Conservation (phyloP, 768 basidiomycete species). For the Lactifluus hygrophoroides region DNA sequence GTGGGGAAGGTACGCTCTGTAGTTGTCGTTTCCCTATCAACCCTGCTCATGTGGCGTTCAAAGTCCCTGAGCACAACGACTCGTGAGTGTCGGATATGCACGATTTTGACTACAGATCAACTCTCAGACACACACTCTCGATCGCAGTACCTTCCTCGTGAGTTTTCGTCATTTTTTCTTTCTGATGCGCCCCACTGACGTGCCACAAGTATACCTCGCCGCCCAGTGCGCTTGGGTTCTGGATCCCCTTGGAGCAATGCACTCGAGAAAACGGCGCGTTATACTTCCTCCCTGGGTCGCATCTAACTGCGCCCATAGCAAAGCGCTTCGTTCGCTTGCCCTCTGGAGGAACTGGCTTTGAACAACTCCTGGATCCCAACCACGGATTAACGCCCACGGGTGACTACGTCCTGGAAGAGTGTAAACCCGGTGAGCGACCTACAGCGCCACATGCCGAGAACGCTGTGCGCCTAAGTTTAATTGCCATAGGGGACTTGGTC, state of each 20-base stretch:
- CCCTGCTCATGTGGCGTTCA: neutral
- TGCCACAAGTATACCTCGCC: conserved; percentile 76
- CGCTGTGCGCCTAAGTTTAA: conserved; percentile 3
- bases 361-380: conserved; percentile 40
- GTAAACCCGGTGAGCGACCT: conserved; percentile 52
- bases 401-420: conserved; percentile 59
- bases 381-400: conserved; percentile 28
- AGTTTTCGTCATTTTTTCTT: conserved; percentile 20
- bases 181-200: neutral
- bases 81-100: conserved; percentile 46
- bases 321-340: conserved; percentile 81
- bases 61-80: conserved; percentile 90
- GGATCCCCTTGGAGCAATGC: conserved; percentile 92
- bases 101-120: neutral
- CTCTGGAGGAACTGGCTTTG: conserved; percentile 78
- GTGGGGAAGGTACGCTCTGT: conserved; percentile 64
- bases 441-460: neutral
- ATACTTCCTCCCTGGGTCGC: conserved; percentile 87
- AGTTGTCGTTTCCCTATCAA: neutral
- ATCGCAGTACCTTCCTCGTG: conserved; percentile 63
- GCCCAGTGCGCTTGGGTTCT: conserved; percentile 87
- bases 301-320: conserved; percentile 60
- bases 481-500: conserved; percentile 67
- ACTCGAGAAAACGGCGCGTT: conserved; percentile 77
- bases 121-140: neutral